A percentile compares a stretch with the other conserved stretches of the same genome.
Conservation (phyloP, 2,329 filamentous ascomycete species). For the Cordyceps tenuipes region DNA sequence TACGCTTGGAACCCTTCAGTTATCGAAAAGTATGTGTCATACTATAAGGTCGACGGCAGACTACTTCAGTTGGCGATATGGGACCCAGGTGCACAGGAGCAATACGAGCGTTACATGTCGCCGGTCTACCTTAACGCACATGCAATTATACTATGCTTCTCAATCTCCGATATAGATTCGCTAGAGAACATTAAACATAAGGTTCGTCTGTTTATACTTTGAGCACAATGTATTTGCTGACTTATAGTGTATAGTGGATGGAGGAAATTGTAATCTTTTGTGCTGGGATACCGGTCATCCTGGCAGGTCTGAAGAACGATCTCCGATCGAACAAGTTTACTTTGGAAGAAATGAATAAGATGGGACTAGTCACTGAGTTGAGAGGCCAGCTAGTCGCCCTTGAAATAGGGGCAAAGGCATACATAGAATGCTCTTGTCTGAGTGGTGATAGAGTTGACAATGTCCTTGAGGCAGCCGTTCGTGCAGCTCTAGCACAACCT, state of each 20-base stretch:
- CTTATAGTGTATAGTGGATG: too few relatives aligned
- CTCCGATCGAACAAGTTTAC: background rate
- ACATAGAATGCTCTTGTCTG: too few relatives aligned
- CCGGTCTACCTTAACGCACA: background rate
- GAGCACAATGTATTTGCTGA: too few relatives aligned
- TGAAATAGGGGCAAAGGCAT: constrained; percentile 39
- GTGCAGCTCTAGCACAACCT: too few relatives aligned
- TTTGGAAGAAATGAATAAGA: background rate
- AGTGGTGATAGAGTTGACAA: too few relatives aligned
- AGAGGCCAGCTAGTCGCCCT: constrained; percentile 27
- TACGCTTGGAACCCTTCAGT: background rate
- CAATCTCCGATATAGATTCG: background rate
- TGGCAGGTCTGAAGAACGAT: constrained; percentile 1
- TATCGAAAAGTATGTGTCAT: background rate
- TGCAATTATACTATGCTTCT: background rate
- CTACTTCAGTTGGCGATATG: background rate
- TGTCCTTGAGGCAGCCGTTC: too few relatives aligned
- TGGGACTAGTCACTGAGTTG: too few relatives aligned
- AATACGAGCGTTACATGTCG: background rate
- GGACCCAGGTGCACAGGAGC: background rate
- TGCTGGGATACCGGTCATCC: background rate
- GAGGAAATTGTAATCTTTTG: background rate
- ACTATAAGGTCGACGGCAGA: background rate
- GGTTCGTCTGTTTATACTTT: too few relatives aligned
- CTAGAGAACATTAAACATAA: background rate